Evolutionary conservation across 495 filamentous ascomycete genomes (phyloP).

Genomic region (Penicillium angulare): DNA sequence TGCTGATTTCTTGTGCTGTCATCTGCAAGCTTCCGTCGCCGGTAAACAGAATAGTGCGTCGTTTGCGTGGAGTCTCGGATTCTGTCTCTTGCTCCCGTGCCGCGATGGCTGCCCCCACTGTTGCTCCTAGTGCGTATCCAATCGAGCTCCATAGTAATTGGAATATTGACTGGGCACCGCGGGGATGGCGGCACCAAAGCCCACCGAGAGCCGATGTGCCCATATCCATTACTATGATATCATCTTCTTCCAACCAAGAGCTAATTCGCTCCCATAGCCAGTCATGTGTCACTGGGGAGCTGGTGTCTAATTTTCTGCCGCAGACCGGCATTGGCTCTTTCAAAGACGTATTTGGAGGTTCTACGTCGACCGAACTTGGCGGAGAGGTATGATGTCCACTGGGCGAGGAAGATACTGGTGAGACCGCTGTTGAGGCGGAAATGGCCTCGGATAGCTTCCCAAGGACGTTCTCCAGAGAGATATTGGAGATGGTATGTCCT

Average conservation of each 20-base stretch:
- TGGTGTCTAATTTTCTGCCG: not conserved
- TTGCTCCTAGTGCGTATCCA: conserved; percentile 11
- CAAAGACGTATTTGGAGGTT: not conserved
- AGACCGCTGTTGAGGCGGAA: not conserved
- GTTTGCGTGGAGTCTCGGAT: conserved; percentile 31
- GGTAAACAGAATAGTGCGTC: conserved; percentile 61
- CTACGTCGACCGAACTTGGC: not conserved
- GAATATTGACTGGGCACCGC: conserved; percentile 2
- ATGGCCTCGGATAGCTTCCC: conserved; percentile 1
- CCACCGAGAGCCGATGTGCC: conserved; percentile 10
- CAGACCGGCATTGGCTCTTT: not conserved
- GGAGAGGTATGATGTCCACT: not conserved
- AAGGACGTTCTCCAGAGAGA: conserved; percentile 3
- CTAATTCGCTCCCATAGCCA: conserved; percentile 8
- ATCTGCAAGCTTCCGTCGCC: conserved; percentile 80
- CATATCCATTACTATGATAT: conserved; percentile 9
- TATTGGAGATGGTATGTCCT: not conserved
- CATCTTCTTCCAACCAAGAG: conserved; percentile 14
- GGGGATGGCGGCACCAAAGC: conserved; percentile 4
- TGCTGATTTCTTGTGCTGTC: conserved; percentile 72
- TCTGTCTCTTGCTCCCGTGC: conserved; percentile 6
- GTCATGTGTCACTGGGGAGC: conserved; percentile 5
- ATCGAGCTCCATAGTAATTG: conserved; percentile 15
- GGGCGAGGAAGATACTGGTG: not conserved
- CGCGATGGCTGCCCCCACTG: conserved; percentile 10